phyloP scores from a whole-genome alignment of 345 rosid species.

The Alliaria petiolata region DNA sequence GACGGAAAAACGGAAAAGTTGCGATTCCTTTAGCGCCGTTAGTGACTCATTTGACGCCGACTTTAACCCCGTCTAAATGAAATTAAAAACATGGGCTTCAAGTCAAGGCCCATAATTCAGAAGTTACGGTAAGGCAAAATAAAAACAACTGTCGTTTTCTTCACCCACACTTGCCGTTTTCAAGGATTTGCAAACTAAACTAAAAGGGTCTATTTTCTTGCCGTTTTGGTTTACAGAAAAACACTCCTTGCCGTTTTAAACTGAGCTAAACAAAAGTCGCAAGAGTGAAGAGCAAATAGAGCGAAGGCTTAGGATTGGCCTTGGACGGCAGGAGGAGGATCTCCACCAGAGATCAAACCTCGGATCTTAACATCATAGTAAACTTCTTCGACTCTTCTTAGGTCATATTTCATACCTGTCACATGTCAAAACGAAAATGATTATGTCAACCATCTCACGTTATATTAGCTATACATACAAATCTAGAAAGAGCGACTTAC shows the following conservation, averaged over 20 bases:
- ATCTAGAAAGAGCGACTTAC: slow-evolving; percentile 31
- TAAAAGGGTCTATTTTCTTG: neutral
- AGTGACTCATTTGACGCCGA: neutral
- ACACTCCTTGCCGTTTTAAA: neutral
- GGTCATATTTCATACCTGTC: slow-evolving; percentile 85
- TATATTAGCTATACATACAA: neutral
- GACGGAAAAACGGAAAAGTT: slow-evolving; percentile 11
- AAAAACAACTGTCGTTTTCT: neutral
- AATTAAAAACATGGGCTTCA: slow-evolving; percentile 3
- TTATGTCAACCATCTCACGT: neutral
- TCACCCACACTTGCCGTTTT: slow-evolving; percentile 12
- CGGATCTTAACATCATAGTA: slow-evolving; percentile 87
- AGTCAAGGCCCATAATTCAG: neutral
- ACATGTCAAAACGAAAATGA: neutral
- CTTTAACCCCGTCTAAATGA: neutral
- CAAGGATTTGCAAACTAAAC: too few species aligned
- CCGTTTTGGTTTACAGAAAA: neutral
- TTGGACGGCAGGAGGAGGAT: slow-evolving; percentile 28
- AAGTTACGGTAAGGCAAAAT: neutral
- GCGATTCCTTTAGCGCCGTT: slow-evolving; percentile 11
- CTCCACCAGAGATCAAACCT: slow-evolving; percentile 50
- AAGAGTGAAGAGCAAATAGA: neutral
- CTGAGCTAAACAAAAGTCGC: neutral
- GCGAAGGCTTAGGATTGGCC: slow-evolving; percentile 6
- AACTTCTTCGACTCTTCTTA: slow-evolving; percentile 83